Conservation (phyloP, 257 asterid genomes). For the Solanum lignicaule region DNA sequence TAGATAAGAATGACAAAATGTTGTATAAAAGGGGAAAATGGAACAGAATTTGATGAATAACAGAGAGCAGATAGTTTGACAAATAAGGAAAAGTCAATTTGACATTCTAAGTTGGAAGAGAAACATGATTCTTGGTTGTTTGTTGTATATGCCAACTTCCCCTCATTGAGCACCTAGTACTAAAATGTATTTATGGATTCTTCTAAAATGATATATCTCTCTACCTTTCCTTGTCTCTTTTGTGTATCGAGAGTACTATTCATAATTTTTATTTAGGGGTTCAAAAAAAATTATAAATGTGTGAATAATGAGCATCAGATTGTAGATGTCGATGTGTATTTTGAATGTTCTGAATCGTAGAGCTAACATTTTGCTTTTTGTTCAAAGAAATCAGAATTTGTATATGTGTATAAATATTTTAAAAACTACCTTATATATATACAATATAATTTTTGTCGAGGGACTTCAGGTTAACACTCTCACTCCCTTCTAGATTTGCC, state of each 20-base stretch:
- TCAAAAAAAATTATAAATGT: no score
- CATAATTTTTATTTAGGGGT: background rate
- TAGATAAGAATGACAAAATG: background rate
- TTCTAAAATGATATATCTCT: background rate
- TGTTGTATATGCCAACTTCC: background rate
- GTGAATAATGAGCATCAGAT: no score
- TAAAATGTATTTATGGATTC: background rate
- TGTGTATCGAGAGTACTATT: background rate
- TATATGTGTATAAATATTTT: no score
- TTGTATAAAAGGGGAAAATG: background rate
- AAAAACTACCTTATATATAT: no score
- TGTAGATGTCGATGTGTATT: background rate
- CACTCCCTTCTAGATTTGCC: no score
- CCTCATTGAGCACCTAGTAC: background rate
- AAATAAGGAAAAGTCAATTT: background rate
- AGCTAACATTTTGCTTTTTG: background rate
- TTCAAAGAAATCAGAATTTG: no score
- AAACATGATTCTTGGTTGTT: background rate
- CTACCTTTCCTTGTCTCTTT: background rate
- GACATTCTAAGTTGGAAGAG: background rate
- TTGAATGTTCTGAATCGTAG: background rate
- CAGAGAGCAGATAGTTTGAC: background rate
- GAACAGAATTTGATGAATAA: background rate
- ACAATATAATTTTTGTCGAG: background rate
- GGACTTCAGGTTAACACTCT: background rate